A percentile compares a stretch with the other conserved stretches of the same genome.
These are phyloP conservation scores for Nothomitra cinnamomea DNA, from an alignment of 2,329 filamentous ascomycete genomes.

Conservation along the genomic window DNA sequence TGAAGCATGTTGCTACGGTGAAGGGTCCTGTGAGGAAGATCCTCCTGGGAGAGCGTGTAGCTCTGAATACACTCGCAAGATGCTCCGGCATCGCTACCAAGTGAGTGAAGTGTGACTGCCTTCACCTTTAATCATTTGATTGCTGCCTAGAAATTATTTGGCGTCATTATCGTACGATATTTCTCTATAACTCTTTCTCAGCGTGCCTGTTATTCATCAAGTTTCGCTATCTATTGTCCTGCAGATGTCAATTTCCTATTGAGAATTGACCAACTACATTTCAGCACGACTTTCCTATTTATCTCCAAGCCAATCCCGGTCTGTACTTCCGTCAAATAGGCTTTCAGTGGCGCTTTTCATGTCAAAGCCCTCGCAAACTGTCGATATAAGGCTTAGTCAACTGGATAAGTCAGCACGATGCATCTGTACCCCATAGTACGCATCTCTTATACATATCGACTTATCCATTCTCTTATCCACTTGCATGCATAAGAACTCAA, in stretches of 20 bases:
- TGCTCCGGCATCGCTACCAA: conserved; percentile 81
- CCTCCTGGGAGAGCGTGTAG: conserved; percentile 83
- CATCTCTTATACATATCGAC: no score
- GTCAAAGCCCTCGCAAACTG: not conserved
- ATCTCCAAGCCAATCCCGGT: not conserved
- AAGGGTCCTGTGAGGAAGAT: conserved; percentile 66
- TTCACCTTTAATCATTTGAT: conserved; percentile 30
- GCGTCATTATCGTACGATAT: no score
- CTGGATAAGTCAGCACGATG: not conserved
- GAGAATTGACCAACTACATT: no score
- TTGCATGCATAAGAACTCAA: no score
- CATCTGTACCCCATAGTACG: no score
- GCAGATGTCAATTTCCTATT: no score
- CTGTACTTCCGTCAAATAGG: not conserved
- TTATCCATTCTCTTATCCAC: no score
- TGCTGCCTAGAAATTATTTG: conserved; percentile 21
- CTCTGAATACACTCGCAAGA: conserved; percentile 73
- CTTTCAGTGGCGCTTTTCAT: not conserved
- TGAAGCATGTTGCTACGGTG: conserved; percentile 59
- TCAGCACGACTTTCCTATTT: no score
- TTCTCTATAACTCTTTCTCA: no score
- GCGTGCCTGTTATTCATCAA: no score
- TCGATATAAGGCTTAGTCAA: conserved; percentile 26
- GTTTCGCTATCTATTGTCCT: no score
- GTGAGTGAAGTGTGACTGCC: conserved; percentile 18